These are phyloP conservation scores for Ormosia emarginata DNA, from an alignment of 306 rosid species.

Conservation along the genomic window DNA sequence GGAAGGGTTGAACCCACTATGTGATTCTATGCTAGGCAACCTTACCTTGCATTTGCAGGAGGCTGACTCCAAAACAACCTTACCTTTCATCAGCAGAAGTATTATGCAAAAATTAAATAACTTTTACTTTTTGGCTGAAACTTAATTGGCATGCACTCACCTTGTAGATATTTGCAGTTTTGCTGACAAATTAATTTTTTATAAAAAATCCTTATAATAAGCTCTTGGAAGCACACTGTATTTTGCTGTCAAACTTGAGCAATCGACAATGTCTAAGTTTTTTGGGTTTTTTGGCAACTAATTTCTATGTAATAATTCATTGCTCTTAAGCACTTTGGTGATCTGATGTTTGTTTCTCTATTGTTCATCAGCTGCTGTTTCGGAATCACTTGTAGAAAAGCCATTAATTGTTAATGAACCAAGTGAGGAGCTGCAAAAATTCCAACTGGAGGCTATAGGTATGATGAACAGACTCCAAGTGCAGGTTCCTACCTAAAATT, in stretches of 20 bases:
- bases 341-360: conserved; percentile 19
- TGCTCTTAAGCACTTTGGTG: not conserved
- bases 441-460: conserved; percentile 76
- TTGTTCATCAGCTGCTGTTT: conserved; percentile 37
- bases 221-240: not conserved
- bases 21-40: not conserved
- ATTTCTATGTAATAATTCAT: not conserved
- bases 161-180: not conserved
- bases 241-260: not conserved
- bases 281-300: not conserved
- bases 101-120: not conserved
- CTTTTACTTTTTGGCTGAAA: not conserved
- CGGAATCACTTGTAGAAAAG: conserved; percentile 34
- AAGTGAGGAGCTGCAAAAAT: conserved; percentile 45
- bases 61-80: not conserved
- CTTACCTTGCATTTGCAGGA: not conserved
- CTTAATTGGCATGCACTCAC: not conserved
- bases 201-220: not conserved
- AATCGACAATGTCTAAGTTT: not conserved
- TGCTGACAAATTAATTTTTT: not conserved
- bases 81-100: not conserved
- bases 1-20: not conserved
- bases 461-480: not conserved
- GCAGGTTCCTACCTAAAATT: not conserved
- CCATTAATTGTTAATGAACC: conserved; percentile 47